Conservation (phyloP, 2,329 filamentous ascomycete genomes). For the Penicillium brasilianum region DNA sequence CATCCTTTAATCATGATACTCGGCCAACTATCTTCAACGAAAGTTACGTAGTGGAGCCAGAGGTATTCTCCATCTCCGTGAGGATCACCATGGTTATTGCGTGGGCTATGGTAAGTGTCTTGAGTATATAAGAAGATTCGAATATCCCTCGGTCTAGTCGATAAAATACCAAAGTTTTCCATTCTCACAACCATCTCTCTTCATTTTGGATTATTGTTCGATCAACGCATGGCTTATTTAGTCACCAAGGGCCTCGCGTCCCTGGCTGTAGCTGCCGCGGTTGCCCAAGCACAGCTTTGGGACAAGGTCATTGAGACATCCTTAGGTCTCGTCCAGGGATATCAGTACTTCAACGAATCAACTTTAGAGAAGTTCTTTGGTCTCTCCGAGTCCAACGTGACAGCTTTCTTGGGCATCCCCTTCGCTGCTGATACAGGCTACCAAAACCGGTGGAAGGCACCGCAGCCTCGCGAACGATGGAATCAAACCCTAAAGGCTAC, state of each 20-base stretch:
- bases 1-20: background rate
- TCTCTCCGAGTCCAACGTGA: conserved; percentile 27
- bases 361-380: conserved; percentile 29
- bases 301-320: conserved; percentile 27
- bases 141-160: background rate
- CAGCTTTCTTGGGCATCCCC: conserved; percentile 30
- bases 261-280: conserved; percentile 19
- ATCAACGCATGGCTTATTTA: conserved; percentile 12
- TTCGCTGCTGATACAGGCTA: conserved; percentile 34
- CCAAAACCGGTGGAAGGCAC: conserved; percentile 33
- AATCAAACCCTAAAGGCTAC: conserved; percentile 29
- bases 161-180: background rate
- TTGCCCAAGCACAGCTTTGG: conserved; percentile 29
- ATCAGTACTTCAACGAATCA: conserved; percentile 30
- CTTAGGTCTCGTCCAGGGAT: conserved; percentile 27
- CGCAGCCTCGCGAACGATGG: conserved; percentile 28
- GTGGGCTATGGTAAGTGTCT: background rate
- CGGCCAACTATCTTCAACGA: background rate
- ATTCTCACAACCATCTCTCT: background rate
- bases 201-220: background rate
- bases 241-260: conserved; percentile 14
- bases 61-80: too few species aligned
- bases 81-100: background rate
- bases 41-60: background rate
- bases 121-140: background rate